Base-by-base conservation (phyloP, 2,329 filamentous ascomycete genomes). In the Colletotrichum aenigma region DNA sequence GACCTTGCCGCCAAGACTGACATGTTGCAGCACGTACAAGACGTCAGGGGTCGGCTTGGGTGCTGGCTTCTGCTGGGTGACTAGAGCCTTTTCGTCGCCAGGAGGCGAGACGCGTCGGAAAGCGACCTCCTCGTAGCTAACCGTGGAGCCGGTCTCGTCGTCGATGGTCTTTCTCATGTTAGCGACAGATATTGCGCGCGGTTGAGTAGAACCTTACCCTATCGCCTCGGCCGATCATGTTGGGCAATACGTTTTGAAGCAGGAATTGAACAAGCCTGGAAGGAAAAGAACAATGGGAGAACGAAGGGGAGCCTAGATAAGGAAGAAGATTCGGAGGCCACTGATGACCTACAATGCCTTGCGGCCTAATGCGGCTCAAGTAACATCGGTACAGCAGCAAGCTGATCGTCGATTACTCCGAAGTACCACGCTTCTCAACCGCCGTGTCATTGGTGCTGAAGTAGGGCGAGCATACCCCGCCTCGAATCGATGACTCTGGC, bases 21-120 rank as follows among this genome's bases (percentile, higher is more conserved):
- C 80, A 77, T 87, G 87, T 70, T 85, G 84, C 38, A 88, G 80
- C 5, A 86, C 81, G 75, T 88, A 86, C 61, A 85, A 81, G 16
- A 88, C 80, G 55, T 87, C 84, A 4, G 86, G 85, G 9, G 36
- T 38, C 36, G 34, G n/a, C 64, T 60, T 64, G 84, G 81, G n/a
- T 84, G 84, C 60, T 32, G 38, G 4, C 12, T 4, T 7, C 15
- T 62, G 24, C 24, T 62, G 58, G n/a, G n/a, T 8, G 4, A 66
- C 66, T 18, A 81, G 69, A 62, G 80, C 79, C 13, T 69, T 66
- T 16, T 26, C 43, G 32, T 76, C 36, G 10, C 61, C 60, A 21
- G 60, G 8, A 5, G 52, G 36, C 13, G 43, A 30, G 7, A 66
- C 32, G 5, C 52, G 66, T 43, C 64, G 67, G 34, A 79, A 77